These are phyloP conservation scores for Penicillium riverlandense DNA, from an alignment of 495 filamentous ascomycete species.

Conservation along the genomic window DNA sequence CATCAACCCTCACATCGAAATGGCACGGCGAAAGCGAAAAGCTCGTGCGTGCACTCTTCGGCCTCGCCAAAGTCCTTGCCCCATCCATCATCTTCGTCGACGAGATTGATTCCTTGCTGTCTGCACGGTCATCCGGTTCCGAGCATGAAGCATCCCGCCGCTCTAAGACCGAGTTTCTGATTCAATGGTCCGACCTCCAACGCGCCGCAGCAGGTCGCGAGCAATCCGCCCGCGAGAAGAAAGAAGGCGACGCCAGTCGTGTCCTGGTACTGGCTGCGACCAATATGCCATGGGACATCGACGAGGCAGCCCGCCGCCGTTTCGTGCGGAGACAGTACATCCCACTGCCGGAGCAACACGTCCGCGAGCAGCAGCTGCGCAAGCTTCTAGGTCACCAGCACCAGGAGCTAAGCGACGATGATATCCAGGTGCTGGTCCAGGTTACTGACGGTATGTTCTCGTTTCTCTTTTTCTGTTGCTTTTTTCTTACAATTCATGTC, in stretches of 20 bases:
- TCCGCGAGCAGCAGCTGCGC: slow-evolving; percentile 68
- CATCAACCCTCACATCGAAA: slow-evolving; percentile 89
- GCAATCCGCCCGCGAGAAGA: slow-evolving; percentile 56
- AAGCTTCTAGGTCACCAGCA: slow-evolving; percentile 81
- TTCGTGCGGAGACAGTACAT: slow-evolving; percentile 97
- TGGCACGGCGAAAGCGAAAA: slow-evolving; percentile 97
- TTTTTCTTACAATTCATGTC: neutral
- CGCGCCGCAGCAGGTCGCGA: slow-evolving; percentile 86
- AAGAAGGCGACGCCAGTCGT: slow-evolving; percentile 75
- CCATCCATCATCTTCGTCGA: slow-evolving; percentile 98
- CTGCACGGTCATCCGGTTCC: slow-evolving; percentile 69
- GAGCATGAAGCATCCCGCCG: slow-evolving; percentile 91
- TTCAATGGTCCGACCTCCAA: slow-evolving; percentile 93
- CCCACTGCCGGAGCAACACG: slow-evolving; percentile 78
- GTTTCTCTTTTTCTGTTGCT: neutral
- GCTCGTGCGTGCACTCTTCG: slow-evolving; percentile 88
- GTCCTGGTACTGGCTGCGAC: slow-evolving; percentile 94
- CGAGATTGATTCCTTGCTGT: slow-evolving; percentile 94
- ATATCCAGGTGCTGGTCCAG: slow-evolving; percentile 70
- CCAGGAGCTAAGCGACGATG: slow-evolving; percentile 64
- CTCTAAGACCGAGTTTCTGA: slow-evolving; percentile 96
- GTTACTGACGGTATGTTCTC: slow-evolving; percentile 72
- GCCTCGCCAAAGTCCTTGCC: slow-evolving; percentile 79
- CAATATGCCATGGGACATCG: slow-evolving; percentile 96
- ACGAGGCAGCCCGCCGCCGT: slow-evolving; percentile 84